Evolutionary conservation across 2,329 filamentous ascomycete species (phyloP).

Genomic region (Fonsecaea nubica): DNA sequence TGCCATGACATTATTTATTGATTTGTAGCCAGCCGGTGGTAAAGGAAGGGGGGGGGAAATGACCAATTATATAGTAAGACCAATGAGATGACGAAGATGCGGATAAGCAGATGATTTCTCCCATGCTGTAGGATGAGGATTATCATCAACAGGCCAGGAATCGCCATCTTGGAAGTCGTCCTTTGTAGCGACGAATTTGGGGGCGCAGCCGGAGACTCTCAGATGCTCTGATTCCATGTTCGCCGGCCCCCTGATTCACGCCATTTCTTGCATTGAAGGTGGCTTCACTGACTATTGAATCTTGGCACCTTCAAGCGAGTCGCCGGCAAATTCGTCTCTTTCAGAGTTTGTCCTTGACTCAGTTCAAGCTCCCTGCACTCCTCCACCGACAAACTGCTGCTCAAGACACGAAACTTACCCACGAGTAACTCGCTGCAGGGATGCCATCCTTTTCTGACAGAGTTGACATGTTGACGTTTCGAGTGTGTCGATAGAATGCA

Average conservation of each 20-base stretch:
- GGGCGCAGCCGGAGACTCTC: slow-evolving; percentile 7
- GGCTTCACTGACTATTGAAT: slow-evolving; percentile 27
- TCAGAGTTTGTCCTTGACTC: too few species aligned
- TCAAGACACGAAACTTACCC: neutral
- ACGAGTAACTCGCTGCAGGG: neutral
- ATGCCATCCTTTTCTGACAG: neutral
- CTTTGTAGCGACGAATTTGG: slow-evolving; percentile 1
- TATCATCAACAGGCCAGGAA: neutral
- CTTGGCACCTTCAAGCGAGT: slow-evolving; percentile 26
- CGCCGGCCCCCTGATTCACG: slow-evolving; percentile 3
- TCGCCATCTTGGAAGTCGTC: neutral
- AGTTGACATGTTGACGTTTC: neutral
- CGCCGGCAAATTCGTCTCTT: slow-evolving; percentile 1
- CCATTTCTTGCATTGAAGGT: neutral
- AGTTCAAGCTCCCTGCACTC: neutral
- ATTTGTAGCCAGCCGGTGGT: neutral
- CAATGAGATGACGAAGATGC: slow-evolving; percentile 8
- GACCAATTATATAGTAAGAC: slow-evolving; percentile 12
- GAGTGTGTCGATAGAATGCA: neutral
- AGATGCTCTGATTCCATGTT: neutral
- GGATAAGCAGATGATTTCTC: neutral
- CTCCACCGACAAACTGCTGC: neutral
- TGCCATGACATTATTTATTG: neutral
- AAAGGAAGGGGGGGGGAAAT: neutral
- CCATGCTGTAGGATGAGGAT: neutral